Evolutionary conservation across 192 early-diverging fungal genomes (phyloP).

Genomic region (Cetraspora pellucida): DNA sequence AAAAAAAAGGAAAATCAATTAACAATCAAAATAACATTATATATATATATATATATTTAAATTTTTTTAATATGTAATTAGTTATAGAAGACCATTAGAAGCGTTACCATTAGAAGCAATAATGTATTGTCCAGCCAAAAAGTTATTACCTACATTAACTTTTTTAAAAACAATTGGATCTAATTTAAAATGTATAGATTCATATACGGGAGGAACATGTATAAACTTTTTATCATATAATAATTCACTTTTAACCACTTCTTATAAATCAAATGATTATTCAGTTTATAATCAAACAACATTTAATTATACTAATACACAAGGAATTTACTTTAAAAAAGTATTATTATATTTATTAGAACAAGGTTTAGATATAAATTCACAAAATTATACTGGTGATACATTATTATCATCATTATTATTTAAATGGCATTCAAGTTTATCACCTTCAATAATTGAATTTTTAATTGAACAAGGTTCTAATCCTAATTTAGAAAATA

Average conservation of each 20-base stretch:
- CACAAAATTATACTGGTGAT: neutral
- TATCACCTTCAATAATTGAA: neutral
- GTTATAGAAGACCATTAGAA: conserved; percentile 17
- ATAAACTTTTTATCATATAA: conserved; percentile 7
- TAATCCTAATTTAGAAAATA: neutral
- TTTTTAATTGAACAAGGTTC: neutral
- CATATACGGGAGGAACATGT: conserved; percentile 1
- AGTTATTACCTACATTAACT: neutral
- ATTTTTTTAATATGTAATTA: neutral
- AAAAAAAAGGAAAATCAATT: too few relatives aligned
- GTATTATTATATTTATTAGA: neutral
- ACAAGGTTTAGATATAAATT: conserved; percentile 13
- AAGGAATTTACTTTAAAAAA: neutral
- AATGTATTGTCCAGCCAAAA: neutral
- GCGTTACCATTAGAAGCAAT: neutral
- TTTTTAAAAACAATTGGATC: neutral
- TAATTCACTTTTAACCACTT: neutral
- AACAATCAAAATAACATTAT: too few relatives aligned
- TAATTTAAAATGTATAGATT: neutral
- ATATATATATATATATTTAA: too few relatives aligned
- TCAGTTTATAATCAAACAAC: neutral
- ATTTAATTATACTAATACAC: neutral
- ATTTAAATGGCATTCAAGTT: conserved; percentile 15
- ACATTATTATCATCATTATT: conserved; percentile 12
- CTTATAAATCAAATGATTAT: neutral